Base-by-base conservation (phyloP, 2,329 filamentous ascomycete genomes). In the Magnaporthales sp. region DNA sequence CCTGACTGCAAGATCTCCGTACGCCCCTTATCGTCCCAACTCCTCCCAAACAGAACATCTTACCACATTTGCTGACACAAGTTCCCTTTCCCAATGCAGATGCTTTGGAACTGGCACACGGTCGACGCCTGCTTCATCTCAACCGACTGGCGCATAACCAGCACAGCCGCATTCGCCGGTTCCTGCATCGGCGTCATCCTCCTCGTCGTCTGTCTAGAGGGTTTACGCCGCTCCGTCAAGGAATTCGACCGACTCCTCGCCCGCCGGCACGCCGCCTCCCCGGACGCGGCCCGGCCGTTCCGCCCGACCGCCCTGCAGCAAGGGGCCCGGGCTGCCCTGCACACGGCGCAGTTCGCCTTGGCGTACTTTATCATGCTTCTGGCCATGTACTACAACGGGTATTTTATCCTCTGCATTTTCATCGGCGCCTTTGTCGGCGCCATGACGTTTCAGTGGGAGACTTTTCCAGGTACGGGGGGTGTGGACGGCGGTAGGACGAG, bases 61-160 rank as follows among this genome's bases (percentile, higher is more conserved):
- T 22, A 22, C 22, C 46, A 15, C n/a, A n/a, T 54, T 54, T 22
- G 19, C 24, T 46, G 7, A 8, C 62, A 38, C 26, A 11, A n/a
- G 15, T n/a, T n/a, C 2, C 10, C 6, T 51, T 1, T 51, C 5
- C 6, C 15, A 10, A 15, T 26, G 6, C 3, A 91, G 89, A 93
- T 92, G 90, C 80, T 91, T 56, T 92, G 90, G 89, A 93, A 92
- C 76, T 91, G 89, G 89, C 82, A 90, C 75, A 89, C 88, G 3
- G 80, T 91, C 74, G 87, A 90, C 74, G 78, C 88, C 24, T 92
- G 88, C 77, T 94, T 95, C 82, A 83, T 95, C 73, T 79, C 89
- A 27, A 71, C 75, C 8, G 81, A 83, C 26, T 95, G 91, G 91
- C 87, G 87, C 73, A 84, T 94, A 75, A 88, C 80, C 19, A 89